phyloP scores from a whole-genome alignment of 148 eudicot genomes.

The Vaccinium darrowii region DNA sequence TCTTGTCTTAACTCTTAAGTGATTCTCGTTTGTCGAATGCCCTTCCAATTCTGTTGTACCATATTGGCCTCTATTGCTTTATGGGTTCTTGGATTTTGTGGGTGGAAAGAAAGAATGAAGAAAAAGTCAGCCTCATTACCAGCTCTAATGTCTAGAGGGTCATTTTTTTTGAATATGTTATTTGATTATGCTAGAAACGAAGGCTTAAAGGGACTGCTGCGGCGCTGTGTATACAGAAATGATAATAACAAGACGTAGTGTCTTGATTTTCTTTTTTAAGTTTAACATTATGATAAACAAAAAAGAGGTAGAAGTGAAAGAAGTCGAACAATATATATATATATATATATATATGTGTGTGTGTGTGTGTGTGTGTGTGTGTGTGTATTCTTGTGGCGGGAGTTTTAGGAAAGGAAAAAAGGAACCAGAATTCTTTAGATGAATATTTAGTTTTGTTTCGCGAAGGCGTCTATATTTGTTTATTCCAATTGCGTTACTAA shows the following conservation, averaged over 20 bases:
- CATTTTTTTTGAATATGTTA: neutral
- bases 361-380: no score
- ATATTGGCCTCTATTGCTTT: no score
- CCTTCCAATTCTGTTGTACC: neutral
- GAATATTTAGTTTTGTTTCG: neutral
- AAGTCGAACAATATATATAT: no score
- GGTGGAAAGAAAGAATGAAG: neutral
- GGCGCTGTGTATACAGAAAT: neutral
- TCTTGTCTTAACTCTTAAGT: neutral
- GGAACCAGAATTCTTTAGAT: neutral
- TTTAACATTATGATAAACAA: neutral
- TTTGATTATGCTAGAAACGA: neutral
- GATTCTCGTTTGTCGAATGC: neutral
- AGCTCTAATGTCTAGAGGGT: neutral
- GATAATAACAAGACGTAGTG: neutral
- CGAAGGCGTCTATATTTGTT: neutral
- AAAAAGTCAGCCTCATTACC: neutral
- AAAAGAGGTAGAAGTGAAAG: neutral
- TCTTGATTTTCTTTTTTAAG: neutral
- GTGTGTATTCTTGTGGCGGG: neutral
- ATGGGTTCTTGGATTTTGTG: neutral
- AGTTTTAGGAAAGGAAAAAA: neutral
- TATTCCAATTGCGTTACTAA: neutral
- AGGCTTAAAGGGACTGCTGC: neutral
- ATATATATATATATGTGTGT: no score